Evolutionary conservation across 2,329 filamentous ascomycete species (phyloP).

Genomic region (Microcera coccophila): DNA sequence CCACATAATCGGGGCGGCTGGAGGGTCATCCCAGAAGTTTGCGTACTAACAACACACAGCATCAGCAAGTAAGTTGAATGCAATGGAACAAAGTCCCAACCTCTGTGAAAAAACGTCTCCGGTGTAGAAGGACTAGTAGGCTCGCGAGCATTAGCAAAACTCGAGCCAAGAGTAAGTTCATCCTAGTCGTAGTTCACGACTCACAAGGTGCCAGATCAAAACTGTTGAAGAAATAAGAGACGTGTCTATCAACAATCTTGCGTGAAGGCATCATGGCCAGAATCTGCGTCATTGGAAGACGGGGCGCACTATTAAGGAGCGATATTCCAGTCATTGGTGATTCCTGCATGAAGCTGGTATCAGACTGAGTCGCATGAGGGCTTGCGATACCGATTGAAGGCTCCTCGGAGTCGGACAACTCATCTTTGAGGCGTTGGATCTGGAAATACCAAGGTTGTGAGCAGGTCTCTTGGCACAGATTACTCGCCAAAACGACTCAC

Average conservation of each 20-base stretch:
- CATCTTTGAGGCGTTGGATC: conserved; percentile 7
- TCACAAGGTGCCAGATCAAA: conserved; percentile 13
- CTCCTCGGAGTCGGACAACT: conserved; percentile 3
- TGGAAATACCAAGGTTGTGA: neutral
- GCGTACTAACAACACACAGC: conserved; percentile 1
- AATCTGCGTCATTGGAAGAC: conserved; percentile 8
- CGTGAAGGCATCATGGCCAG: conserved; percentile 11
- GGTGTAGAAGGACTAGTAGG: conserved; percentile 5
- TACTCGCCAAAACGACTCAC: neutral
- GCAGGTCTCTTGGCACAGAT: neutral
- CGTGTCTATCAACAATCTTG: conserved; percentile 16
- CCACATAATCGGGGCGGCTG: conserved; percentile 6
- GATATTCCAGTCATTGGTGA: neutral
- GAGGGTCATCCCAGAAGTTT: conserved; percentile 4
- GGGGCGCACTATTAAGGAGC: conserved; percentile 1
- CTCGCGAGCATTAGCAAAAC: neutral
- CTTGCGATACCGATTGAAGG: neutral
- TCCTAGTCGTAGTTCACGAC: no score
- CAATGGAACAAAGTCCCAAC: neutral
- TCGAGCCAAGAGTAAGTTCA: no score
- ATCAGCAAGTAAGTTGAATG: neutral
- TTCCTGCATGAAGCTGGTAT: neutral
- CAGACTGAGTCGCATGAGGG: neutral
- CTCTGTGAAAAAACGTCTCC: conserved; percentile 5
- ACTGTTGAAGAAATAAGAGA: conserved; percentile 18